Evolutionary conservation across 345 rosid genomes (phyloP).

Genomic region (Litchi chinensis): DNA sequence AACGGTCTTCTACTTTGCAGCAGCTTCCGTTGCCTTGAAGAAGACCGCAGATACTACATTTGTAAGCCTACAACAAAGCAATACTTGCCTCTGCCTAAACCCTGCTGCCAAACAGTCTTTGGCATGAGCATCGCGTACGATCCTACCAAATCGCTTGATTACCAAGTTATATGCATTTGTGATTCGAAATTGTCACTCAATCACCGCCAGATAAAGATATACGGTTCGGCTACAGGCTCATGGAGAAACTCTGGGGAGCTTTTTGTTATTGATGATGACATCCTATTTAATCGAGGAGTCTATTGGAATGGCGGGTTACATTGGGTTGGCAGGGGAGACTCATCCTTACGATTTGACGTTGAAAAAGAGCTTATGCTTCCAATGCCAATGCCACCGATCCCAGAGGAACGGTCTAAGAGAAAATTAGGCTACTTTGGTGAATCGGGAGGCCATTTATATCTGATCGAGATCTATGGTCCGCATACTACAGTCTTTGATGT

Average conservation of each 20-base stretch:
- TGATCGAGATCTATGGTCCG: conserved; percentile 28
- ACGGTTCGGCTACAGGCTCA: conserved; percentile 15
- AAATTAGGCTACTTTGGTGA: conserved; percentile 33
- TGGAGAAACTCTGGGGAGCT: conserved; percentile 27
- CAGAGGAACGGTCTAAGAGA: conserved; percentile 17
- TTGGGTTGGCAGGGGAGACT: conserved; percentile 27
- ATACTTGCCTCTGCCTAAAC: conserved; percentile 22
- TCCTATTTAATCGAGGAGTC: conserved; percentile 24
- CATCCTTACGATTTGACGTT: conserved; percentile 19
- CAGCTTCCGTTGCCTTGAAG: conserved; percentile 29
- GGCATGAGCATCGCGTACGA: conserved; percentile 29
- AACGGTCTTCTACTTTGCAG: conserved; percentile 36
- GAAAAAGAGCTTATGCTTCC: conserved; percentile 12
- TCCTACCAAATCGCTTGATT: conserved; percentile 19
- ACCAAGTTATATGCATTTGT: conserved; percentile 28
- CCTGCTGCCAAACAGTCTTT: conserved; percentile 12
- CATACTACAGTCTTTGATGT: conserved; percentile 16
- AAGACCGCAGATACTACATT: conserved; percentile 29
- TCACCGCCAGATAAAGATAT: conserved; percentile 20
- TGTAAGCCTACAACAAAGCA: conserved; percentile 34
- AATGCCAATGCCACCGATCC: conserved; percentile 33
- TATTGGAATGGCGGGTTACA: conserved; percentile 32
- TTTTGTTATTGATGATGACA: not conserved
- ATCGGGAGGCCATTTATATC: conserved; percentile 33
- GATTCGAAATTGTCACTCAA: conserved; percentile 9